These are phyloP conservation scores for Cercophora newfieldiana DNA, from an alignment of 495 filamentous ascomycete genomes.

Conservation along the genomic window DNA sequence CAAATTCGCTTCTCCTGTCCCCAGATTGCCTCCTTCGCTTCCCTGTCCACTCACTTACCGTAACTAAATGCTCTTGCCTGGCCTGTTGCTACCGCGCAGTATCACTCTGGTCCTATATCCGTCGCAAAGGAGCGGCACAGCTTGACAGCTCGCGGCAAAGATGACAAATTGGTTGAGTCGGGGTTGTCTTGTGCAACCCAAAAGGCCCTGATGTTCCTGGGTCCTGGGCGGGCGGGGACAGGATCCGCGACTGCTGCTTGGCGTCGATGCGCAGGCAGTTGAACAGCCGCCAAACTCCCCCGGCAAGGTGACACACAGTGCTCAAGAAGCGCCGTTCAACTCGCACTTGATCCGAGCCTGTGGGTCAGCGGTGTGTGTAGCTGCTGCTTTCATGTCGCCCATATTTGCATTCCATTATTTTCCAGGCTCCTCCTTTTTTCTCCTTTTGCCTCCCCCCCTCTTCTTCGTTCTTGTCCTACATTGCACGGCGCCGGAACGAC, in stretches of 20 bases:
- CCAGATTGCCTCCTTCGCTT: too few relatives aligned
- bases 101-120: too few relatives aligned
- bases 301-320: background rate
- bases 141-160: slow-evolving; percentile 2
- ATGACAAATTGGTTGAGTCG: background rate
- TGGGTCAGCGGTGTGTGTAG: background rate
- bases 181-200: slow-evolving; percentile 2
- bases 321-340: background rate
- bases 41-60: background rate
- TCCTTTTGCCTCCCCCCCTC: background rate
- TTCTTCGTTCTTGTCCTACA: slow-evolving; percentile 2
- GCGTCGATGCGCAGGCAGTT: background rate
- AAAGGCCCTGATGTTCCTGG: background rate
- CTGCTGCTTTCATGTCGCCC: background rate
- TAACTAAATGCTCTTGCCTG: background rate
- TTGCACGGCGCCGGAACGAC: slow-evolving; percentile 2
- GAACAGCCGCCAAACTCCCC: background rate
- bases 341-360: background rate
- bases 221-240: background rate
- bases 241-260: background rate
- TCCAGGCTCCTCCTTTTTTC: background rate
- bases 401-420: background rate
- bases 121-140: slow-evolving; percentile 11
- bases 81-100: background rate
- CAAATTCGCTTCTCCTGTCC: too few relatives aligned